A percentile compares a stretch with the other conserved stretches of the same genome.
Evolutionary conservation across 2,329 filamentous ascomycete genomes (phyloP).

Genomic region (Lasiodiplodia gonubiensis): DNA sequence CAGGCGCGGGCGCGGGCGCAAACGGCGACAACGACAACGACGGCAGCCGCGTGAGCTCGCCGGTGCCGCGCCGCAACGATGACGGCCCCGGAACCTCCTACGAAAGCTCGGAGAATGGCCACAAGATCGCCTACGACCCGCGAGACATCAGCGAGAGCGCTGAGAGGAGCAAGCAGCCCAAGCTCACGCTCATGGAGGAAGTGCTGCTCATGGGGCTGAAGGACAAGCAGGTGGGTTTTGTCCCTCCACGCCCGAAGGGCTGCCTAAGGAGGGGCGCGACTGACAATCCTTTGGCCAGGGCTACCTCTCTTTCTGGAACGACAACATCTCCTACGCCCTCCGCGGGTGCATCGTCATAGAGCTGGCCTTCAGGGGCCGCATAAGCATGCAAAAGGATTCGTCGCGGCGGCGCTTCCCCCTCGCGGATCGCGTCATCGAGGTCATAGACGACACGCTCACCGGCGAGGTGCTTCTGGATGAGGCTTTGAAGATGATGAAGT

Average conservation of each 20-base stretch:
- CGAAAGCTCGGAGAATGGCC: conserved; percentile 88
- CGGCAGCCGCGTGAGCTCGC: conserved; percentile 69
- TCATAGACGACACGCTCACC: conserved; percentile 93
- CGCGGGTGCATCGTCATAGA: conserved; percentile 98
- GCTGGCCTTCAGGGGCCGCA: conserved; percentile 90
- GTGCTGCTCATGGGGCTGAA: conserved; percentile 93
- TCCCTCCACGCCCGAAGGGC: conserved; percentile 5
- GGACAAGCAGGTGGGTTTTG: conserved; percentile 85
- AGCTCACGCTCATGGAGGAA: conserved; percentile 98
- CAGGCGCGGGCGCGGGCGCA: conserved; percentile 63
- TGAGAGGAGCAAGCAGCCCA: conserved; percentile 96
- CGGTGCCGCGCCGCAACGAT: conserved; percentile 65
- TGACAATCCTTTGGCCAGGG: conserved; percentile 62
- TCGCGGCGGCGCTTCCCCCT: conserved; percentile 89
- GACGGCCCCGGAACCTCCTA: conserved; percentile 78
- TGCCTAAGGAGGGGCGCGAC: conserved; percentile 22
- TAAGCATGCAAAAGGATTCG: conserved; percentile 98
- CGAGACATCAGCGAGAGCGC: conserved; percentile 96
- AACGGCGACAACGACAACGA: conserved; percentile 66
- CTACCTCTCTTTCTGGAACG: conserved; percentile 99
- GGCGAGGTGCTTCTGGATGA: conserved; percentile 97
- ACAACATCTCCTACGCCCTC: conserved; percentile 98
- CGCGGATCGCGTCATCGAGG: conserved; percentile 92
- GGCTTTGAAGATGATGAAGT: conserved; percentile 99
- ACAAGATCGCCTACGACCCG: conserved; percentile 98